Evolutionary conservation across 345 rosid genomes (phyloP), one percentile per base, ranked within the genome.

Genomic region (Salix udensis): DNA sequence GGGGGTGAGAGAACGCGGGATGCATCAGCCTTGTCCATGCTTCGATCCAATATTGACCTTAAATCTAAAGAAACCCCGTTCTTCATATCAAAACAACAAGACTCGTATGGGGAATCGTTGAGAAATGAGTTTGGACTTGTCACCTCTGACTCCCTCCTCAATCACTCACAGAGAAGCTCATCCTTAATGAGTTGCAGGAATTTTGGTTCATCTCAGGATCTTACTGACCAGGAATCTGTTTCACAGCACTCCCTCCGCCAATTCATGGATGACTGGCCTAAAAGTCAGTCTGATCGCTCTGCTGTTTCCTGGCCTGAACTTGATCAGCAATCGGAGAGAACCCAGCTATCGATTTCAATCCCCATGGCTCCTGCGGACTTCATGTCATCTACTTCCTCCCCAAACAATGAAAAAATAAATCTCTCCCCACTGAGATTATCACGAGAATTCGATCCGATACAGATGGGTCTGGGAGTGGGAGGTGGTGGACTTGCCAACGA

Each of bases 231-330:
- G 75, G 85, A 83, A 75, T 81, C 80, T 28, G 80, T 80, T 75
- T 73, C 87, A 12, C 88, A 90, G 19, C 83, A 85, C 31, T 85
- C 87, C 46, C 64, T 86, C 50, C 88, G 81, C 65, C 92, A 88
- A 67, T 90, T 91, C 85, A 88, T 87, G 84, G 89, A 89, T 9
- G 86, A 86, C 52, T 88, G 94, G 90, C 86, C 92, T 34, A 85
- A 77, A 77, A 74, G 52, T 68, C 85, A 85, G 62, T 76, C 87
- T 16, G 84, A 86, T 76, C 85, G 77, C 12, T 58, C 88, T 0
- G 55, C 81, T 31, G 61, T 84, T 48, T 84, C 88, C 16, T 89
- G 93, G 91, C 81, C 89, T 36, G 86, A 72, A 50, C 74, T 77
- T 39, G 85, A 85, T 77, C 66, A 70, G 74, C 90, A 87, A 28